Percentiles rank a stretch among this genome's conserved stretches.
phyloP scores from a whole-genome alignment of 2,329 filamentous ascomycete species.

The Myotisia sp. region DNA sequence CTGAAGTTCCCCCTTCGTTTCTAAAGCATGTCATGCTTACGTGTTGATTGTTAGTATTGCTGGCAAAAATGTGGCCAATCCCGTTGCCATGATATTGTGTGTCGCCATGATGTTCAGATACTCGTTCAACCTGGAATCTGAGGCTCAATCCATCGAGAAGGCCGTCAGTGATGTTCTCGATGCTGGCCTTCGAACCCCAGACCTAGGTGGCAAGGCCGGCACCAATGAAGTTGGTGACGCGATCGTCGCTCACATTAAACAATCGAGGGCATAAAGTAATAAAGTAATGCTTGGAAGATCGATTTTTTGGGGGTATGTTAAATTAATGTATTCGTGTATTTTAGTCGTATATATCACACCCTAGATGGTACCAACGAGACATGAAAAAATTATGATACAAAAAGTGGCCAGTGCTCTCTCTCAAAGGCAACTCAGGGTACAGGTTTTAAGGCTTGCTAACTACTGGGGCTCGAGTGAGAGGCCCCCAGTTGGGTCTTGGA shows the following conservation, averaged over 20 bases:
- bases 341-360: too few species aligned
- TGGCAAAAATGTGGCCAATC: conserved; percentile 74
- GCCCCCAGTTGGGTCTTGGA: conserved; percentile 86
- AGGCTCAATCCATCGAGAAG: conserved; percentile 63
- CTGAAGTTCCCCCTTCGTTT: too few species aligned
- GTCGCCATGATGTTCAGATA: conserved; percentile 90
- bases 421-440: too few species aligned
- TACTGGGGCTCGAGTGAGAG: conserved; percentile 42
- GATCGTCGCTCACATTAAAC: conserved; percentile 53
- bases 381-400: too few species aligned
- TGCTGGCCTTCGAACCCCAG: conserved; percentile 57
- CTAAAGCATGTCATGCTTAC: too few species aligned
- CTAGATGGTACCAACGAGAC: too few species aligned
- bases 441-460: too few species aligned
- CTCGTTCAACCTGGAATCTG: conserved; percentile 60
- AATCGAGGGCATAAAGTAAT: conserved; percentile 16
- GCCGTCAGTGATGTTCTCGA: conserved; percentile 67
- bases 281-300: too few species aligned
- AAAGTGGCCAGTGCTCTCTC: too few species aligned
- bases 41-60: conserved; percentile 67
- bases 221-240: conserved; percentile 66
- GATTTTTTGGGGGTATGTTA: too few species aligned
- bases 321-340: too few species aligned
- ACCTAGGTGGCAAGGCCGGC: conserved; percentile 58
- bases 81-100: conserved; percentile 75